phyloP scores from a whole-genome alignment of 371 early-diverging fungal genomes.

The Syncephalis plumigaleata region DNA sequence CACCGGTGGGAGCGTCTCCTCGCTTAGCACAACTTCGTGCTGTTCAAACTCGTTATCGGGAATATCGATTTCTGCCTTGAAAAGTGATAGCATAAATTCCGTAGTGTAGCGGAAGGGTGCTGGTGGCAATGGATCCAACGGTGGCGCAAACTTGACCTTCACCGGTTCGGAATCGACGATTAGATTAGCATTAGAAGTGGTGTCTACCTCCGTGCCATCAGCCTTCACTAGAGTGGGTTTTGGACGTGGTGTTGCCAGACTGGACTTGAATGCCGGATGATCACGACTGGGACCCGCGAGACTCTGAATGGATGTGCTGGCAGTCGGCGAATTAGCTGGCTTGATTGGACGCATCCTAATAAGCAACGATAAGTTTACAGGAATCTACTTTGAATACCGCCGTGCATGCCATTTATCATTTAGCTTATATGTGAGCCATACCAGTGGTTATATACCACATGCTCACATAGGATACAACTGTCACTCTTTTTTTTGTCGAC shows the following conservation, averaged over 20 bases:
- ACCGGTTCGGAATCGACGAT: constrained; percentile 8
- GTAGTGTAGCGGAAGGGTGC: constrained; percentile 52
- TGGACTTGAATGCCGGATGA: constrained; percentile 4
- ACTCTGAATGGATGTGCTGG: constrained; percentile 6
- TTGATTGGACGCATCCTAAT: constrained; percentile 8
- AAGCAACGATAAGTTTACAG: background rate
- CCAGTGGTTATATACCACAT: no score
- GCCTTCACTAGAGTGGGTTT: constrained; percentile 2
- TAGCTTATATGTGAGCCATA: no score
- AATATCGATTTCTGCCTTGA: constrained; percentile 27
- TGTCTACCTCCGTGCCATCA: background rate
- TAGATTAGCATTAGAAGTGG: constrained; percentile 4
- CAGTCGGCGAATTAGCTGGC: constrained; percentile 17
- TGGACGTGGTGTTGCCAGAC: constrained; percentile 7
- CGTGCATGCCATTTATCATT: no score
- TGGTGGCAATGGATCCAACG: constrained; percentile 11
- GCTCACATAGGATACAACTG: no score
- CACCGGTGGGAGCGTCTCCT: constrained; percentile 38
- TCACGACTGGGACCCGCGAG: constrained; percentile 8
- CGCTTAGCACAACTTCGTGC: constrained; percentile 49
- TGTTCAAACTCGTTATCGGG: constrained; percentile 35
- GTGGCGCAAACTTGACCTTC: constrained; percentile 6
- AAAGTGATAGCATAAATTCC: constrained; percentile 61
- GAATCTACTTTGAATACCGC: no score
- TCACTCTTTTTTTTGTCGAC: no score